A percentile compares a stretch with the other conserved stretches of the same genome.
Conservation (phyloP, 192 early-diverging fungal species). For the Umbelopsis isabellina region DNA sequence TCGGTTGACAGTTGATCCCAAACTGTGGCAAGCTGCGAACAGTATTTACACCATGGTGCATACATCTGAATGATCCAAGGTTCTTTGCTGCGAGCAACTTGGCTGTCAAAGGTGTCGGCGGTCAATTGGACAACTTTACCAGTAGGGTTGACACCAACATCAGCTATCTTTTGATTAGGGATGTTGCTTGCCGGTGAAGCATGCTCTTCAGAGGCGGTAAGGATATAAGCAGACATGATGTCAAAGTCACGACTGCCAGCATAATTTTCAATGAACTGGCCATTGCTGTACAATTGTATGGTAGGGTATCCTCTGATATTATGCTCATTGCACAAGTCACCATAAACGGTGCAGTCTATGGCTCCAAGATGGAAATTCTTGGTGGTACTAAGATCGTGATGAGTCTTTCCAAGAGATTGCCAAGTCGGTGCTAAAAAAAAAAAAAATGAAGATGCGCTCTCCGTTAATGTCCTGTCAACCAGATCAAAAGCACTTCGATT, state of each 20-base stretch:
- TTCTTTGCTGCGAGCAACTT: not conserved
- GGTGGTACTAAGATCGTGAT: constrained; percentile 34
- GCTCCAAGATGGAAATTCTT: constrained; percentile 65
- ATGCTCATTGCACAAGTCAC: constrained; percentile 66
- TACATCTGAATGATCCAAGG: constrained; percentile 87
- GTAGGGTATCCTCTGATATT: constrained; percentile 61
- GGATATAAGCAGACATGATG: constrained; percentile 20
- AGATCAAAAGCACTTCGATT: not conserved
- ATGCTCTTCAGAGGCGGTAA: constrained; percentile 12
- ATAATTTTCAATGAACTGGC: constrained; percentile 23
- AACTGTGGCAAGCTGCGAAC: constrained; percentile 77
- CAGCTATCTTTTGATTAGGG: constrained; percentile 22
- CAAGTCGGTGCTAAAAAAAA: constrained; percentile 48
- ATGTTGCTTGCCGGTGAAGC: not conserved
- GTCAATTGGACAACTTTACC: not conserved
- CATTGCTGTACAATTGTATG: constrained; percentile 55
- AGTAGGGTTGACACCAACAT: constrained; percentile 19
- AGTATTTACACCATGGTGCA: constrained; percentile 89
- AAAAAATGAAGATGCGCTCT: not conserved
- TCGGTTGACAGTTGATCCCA: constrained; percentile 72
- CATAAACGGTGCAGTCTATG: constrained; percentile 68
- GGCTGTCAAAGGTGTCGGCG: not conserved
- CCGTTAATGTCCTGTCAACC: not conserved
- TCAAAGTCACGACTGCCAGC: constrained; percentile 9
- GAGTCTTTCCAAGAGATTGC: constrained; percentile 44